phyloP scores from a whole-genome alignment of 495 filamentous ascomycete genomes.

The Penicillium maclennaniae region DNA sequence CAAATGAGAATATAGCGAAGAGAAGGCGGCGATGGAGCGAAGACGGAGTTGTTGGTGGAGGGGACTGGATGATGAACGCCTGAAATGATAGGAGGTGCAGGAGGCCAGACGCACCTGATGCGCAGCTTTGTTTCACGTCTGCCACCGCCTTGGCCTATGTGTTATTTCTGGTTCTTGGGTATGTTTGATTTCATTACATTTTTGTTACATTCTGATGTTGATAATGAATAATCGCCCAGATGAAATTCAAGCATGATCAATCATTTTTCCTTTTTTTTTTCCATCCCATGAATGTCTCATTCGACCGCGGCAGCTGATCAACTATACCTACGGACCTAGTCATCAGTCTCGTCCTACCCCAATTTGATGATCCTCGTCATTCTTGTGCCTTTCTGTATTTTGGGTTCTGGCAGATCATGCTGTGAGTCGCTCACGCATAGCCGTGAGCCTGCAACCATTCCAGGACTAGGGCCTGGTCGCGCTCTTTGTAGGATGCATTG shows the following conservation, averaged over 20 bases:
- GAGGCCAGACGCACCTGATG: conserved; percentile 29
- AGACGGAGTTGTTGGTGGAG: conserved; percentile 13
- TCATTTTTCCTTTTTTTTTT: not conserved
- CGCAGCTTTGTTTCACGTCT: conserved; percentile 31
- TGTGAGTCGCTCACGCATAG: conserved; percentile 42
- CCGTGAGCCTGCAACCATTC: conserved; percentile 68
- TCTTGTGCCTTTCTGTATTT: not conserved
- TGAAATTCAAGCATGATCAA: not conserved
- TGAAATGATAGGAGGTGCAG: conserved; percentile 39
- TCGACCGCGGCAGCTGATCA: conserved; percentile 15
- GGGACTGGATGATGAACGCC: conserved; percentile 26
- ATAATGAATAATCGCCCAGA: not conserved
- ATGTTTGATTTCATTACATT: not conserved
- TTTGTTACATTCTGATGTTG: not conserved
- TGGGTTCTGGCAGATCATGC: not conserved
- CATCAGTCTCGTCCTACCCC: not conserved
- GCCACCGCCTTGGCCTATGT: conserved; percentile 11
- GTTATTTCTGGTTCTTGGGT: not conserved
- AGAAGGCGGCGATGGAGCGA: conserved; percentile 11
- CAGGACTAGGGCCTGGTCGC: conserved; percentile 63
- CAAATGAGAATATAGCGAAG: conserved; percentile 11
- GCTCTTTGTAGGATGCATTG: conserved; percentile 69
- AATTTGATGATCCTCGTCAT: not conserved
- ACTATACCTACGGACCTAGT: not conserved
- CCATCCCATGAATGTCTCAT: conserved; percentile 9